phyloP scores from a whole-genome alignment of 2,329 filamentous ascomycete genomes.

The Bipolaris bicolor region DNA sequence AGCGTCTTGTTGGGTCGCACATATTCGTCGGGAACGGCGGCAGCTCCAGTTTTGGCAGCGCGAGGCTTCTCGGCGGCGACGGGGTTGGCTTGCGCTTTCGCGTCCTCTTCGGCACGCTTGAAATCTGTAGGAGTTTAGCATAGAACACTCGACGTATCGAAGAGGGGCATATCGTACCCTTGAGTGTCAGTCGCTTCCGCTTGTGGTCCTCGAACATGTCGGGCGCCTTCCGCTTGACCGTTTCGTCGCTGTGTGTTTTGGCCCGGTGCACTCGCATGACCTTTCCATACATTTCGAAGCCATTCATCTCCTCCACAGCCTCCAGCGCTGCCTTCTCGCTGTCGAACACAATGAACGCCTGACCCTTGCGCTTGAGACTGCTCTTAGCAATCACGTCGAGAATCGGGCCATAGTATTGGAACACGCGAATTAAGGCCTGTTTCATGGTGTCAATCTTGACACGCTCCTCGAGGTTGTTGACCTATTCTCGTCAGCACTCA shows the following conservation, averaged over 20 bases:
- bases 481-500: slow-evolving; percentile 47
- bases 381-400: slow-evolving; percentile 87
- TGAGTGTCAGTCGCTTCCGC: slow-evolving; percentile 81
- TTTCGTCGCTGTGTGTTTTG: slow-evolving; percentile 84
- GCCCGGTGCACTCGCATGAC: slow-evolving; percentile 85
- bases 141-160: slow-evolving; percentile 42
- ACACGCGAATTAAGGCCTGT: slow-evolving; percentile 75
- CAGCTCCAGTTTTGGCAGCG: slow-evolving; percentile 70
- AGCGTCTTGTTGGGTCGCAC: slow-evolving; percentile 96
- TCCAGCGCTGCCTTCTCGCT: slow-evolving; percentile 75
- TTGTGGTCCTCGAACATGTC: slow-evolving; percentile 91
- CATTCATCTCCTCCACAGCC: slow-evolving; percentile 88
- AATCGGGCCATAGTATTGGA: slow-evolving; percentile 85
- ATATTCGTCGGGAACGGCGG: slow-evolving; percentile 95
- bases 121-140: slow-evolving; percentile 57
- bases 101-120: slow-evolving; percentile 82
- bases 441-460: slow-evolving; percentile 81
- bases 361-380: slow-evolving; percentile 89
- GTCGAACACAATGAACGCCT: slow-evolving; percentile 94
- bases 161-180: slow-evolving; percentile 64
- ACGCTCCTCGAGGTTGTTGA: slow-evolving; percentile 88
- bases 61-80: slow-evolving; percentile 59
- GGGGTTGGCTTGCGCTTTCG: slow-evolving; percentile 76
- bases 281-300: slow-evolving; percentile 92
- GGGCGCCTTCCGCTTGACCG: slow-evolving; percentile 74